phyloP scores from a whole-genome alignment of 2,329 filamentous ascomycete genomes.

The Penicillium paneum region DNA sequence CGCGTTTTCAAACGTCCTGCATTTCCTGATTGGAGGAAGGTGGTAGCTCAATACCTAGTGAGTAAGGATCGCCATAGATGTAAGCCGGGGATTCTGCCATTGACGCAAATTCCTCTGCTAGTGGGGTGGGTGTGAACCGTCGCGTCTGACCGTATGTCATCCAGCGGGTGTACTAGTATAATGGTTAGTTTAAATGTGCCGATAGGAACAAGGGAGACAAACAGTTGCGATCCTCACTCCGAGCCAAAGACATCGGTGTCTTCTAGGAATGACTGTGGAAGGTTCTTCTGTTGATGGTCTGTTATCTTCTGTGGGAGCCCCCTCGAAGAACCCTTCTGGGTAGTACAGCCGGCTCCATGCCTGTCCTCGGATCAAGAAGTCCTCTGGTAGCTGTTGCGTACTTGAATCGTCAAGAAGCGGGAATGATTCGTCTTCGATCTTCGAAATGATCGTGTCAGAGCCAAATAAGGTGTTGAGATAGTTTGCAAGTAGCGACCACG shows the following conservation, averaged over 20 bases:
- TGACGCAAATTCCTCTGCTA: conserved; percentile 24
- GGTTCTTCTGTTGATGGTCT: conserved; percentile 52
- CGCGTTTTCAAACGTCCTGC: conserved; percentile 3
- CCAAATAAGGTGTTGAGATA: conserved; percentile 55
- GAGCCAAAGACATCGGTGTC: conserved; percentile 53
- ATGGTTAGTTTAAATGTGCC: conserved; percentile 1
- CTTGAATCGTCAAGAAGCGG: conserved; percentile 41
- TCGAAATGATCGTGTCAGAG: conserved; percentile 33
- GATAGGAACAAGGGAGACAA: conserved; percentile 19
- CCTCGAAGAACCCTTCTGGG: conserved; percentile 51
- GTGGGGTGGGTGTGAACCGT: conserved; percentile 33
- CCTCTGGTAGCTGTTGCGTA: conserved; percentile 54
- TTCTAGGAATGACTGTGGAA: conserved; percentile 48
- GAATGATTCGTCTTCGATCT: conserved; percentile 42
- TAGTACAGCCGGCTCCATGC: conserved; percentile 52
- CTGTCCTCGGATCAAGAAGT: conserved; percentile 56
- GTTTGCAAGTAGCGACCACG: conserved; percentile 50
- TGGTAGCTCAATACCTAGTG: background rate
- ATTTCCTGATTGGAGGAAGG: conserved; percentile 3
- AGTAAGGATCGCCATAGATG: conserved; percentile 9
- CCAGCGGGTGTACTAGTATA: conserved; percentile 38
- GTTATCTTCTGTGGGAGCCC: conserved; percentile 52
- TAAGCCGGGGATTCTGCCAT: conserved; percentile 18
- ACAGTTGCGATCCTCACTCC: conserved; percentile 45
- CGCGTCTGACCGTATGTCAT: conserved; percentile 36